Conservation (phyloP, 495 filamentous ascomycete species). For the Aspergillus nidulans region DNA sequence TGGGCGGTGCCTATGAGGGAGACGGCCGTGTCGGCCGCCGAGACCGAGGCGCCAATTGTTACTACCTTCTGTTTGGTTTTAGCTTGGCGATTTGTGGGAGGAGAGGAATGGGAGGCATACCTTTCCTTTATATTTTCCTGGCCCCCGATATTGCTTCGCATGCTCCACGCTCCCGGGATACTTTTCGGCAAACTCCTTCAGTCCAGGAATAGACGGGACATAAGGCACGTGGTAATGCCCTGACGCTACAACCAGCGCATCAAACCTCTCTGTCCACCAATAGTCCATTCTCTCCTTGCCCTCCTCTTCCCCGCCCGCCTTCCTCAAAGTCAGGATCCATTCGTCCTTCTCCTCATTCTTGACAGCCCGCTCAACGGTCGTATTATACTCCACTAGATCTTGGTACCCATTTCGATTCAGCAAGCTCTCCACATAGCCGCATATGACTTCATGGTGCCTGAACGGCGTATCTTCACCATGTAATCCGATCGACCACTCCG, state of each 20-base stretch:
- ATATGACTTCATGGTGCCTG: slow-evolving; percentile 34
- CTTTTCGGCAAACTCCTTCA: slow-evolving; percentile 31
- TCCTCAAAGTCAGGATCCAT: slow-evolving; percentile 36
- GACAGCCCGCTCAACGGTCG: slow-evolving; percentile 37
- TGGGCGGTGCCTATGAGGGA: slow-evolving; percentile 30
- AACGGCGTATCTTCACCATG: slow-evolving; percentile 38
- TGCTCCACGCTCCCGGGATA: slow-evolving; percentile 36
- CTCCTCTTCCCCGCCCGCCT: slow-evolving; percentile 10
- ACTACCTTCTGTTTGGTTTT: slow-evolving; percentile 31
- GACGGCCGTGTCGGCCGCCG: slow-evolving; percentile 39
- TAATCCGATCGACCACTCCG: slow-evolving; percentile 31
- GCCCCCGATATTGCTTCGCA: slow-evolving; percentile 38
- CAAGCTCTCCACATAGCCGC: slow-evolving; percentile 37
- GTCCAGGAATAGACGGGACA: slow-evolving; percentile 55
- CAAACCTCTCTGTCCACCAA: slow-evolving; percentile 47
- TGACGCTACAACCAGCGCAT: slow-evolving; percentile 75
- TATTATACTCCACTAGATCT: slow-evolving; percentile 35
- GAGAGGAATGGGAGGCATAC: slow-evolving; percentile 8
- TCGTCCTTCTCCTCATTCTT: slow-evolving; percentile 26
- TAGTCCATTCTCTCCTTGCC: slow-evolving; percentile 21
- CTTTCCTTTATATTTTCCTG: slow-evolving; percentile 36
- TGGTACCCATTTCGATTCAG: slow-evolving; percentile 32
- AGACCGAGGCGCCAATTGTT: slow-evolving; percentile 41
- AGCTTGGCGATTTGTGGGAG: background rate
- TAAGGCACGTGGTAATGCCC: slow-evolving; percentile 75